Evolutionary conservation across 768 basidiomycete species (phyloP), one percentile per base, ranked within the genome.

Genomic region (Kwoniella europaea): DNA sequence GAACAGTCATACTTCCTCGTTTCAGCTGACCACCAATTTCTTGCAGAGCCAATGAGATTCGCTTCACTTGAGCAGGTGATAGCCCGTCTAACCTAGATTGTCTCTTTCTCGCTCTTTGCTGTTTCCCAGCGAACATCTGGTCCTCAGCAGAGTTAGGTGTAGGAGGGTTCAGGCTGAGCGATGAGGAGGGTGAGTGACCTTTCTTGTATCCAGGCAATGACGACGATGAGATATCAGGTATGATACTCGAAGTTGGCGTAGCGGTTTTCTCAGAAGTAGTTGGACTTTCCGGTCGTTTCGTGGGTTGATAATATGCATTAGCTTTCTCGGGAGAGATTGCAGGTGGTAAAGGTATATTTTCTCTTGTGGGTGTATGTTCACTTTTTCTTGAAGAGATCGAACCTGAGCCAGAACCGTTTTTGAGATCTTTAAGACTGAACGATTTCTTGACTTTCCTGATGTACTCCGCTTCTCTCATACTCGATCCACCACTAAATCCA

Each of bases 381-480:
- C 68, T 72, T 52, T 52, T 69, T 22, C 61, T 55, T 24, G 62
- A 69, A 4, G 69, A 64, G 6, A 54, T 46, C 6, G 74, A 75
- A 4, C 68, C 71, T 53, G 67, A 67, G 6, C 43, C 44, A 1
- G 74, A 75, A 4, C 68, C 71, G 54, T 59, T 61, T 42, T 58
- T 70, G 20, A 75, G 56, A 67, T 76, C 71, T 50, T 73, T 67
- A n/a, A 57, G 57, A 18, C 74, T 73, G 27, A 71, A 67, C 20
- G 71, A 68, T 62, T 78, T 78, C 53, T 78, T 73, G 43, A 77
- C 69, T 56, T 59, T 67, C 15, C 79, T 58, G 6, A 81, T 65
- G 57, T 79, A 79, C n/a, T 77, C 76, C 35, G 55, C 73, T n/a
- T 81, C 80, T 29, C 76, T 29, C 73, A 81, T 70, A 9, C 58